Percentiles rank a stretch among this genome's conserved stretches.
Conservation (phyloP, 2,329 filamentous ascomycete species). For the Beauveria varroae region DNA sequence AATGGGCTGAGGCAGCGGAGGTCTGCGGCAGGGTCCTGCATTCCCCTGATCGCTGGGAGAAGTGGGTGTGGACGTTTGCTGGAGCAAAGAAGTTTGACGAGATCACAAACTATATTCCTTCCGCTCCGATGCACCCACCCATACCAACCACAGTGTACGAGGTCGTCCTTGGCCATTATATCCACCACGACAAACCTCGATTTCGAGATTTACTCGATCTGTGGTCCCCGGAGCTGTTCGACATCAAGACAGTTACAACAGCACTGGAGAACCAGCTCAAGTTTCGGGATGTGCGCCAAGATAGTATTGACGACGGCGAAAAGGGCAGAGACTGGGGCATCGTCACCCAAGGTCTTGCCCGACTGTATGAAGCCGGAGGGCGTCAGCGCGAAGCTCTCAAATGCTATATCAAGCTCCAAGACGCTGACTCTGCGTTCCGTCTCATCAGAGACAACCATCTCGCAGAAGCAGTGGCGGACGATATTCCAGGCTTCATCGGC, state of each 20-base stretch:
- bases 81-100: slow-evolving; percentile 82
- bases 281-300: slow-evolving; percentile 65
- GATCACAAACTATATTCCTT: slow-evolving; percentile 77
- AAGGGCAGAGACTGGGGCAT: slow-evolving; percentile 78
- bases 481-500: slow-evolving; percentile 82
- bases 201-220: slow-evolving; percentile 73
- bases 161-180: slow-evolving; percentile 81
- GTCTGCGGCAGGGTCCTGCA: slow-evolving; percentile 77
- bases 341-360: slow-evolving; percentile 79
- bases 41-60: slow-evolving; percentile 79
- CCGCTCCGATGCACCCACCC: slow-evolving; percentile 66
- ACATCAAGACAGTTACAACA: slow-evolving; percentile 66
- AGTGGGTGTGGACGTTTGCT: slow-evolving; percentile 91
- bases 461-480: slow-evolving; percentile 80
- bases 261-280: slow-evolving; percentile 77
- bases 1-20: slow-evolving; percentile 73
- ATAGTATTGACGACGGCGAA: slow-evolving; percentile 66
- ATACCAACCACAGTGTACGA: slow-evolving; percentile 81
- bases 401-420: slow-evolving; percentile 84
- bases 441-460: slow-evolving; percentile 83
- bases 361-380: slow-evolving; percentile 73
- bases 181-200: slow-evolving; percentile 64
- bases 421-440: slow-evolving; percentile 81
- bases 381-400: slow-evolving; percentile 76
- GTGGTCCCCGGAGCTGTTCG: slow-evolving; percentile 81